phyloP scores from a whole-genome alignment of 768 basidiomycete species.

The Tylopilus rubrobrunneus region DNA sequence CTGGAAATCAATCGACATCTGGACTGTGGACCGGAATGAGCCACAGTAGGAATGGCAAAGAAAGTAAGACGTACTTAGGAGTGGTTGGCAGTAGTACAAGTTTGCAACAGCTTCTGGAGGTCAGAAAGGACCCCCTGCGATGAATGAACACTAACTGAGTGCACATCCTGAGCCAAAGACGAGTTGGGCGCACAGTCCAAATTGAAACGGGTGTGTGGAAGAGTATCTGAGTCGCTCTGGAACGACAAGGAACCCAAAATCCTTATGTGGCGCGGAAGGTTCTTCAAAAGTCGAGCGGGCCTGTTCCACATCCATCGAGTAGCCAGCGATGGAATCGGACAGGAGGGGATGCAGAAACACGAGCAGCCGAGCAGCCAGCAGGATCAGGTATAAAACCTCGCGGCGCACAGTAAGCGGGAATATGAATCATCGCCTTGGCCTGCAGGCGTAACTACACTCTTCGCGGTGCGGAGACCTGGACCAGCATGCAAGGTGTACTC shows the following conservation, averaged over 20 bases:
- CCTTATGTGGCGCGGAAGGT: conserved; percentile 1
- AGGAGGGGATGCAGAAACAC: not conserved
- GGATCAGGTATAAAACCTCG: conserved; percentile 11
- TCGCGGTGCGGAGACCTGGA: not conserved
- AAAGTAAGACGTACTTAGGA: conserved; percentile 50
- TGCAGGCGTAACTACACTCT: conserved; percentile 3
- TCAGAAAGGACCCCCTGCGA: not conserved
- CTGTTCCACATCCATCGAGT: conserved; percentile 16
- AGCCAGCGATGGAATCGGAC: conserved; percentile 4
- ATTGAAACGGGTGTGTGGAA: conserved; percentile 3
- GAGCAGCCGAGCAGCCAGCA: not conserved
- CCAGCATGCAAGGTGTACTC: not conserved
- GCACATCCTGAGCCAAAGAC: conserved; percentile 17
- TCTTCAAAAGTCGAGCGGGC: conserved; percentile 1
- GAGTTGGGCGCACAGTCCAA: conserved; percentile 14
- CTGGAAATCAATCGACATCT: conserved; percentile 36
- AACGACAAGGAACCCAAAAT: conserved; percentile 12
- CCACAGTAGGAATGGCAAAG: too few species aligned
- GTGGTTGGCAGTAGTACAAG: conserved; percentile 77
- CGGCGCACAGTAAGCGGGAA: not conserved
- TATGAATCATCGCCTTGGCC: conserved; percentile 16
- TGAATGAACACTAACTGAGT: conserved; percentile 12
- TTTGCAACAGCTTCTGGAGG: conserved; percentile 46
- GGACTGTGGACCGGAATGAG: conserved; percentile 8
- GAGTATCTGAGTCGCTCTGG: conserved; percentile 15